Evolutionary conservation across 1,284 basidiomycete species (phyloP), one percentile per base, ranked within the genome.

Genomic region (Ceratobasidium sp.): DNA sequence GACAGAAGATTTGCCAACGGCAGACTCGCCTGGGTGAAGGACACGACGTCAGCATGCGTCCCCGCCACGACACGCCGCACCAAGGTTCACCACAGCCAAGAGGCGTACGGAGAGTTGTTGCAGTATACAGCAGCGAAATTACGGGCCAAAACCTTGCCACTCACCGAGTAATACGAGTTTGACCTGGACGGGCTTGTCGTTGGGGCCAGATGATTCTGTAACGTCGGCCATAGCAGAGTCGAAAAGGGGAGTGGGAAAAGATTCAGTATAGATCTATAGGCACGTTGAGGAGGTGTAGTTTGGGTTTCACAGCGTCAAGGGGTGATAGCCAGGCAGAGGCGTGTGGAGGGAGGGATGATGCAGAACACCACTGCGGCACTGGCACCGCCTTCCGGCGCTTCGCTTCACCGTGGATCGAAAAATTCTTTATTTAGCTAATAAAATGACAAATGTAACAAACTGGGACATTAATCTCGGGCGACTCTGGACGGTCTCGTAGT

Each of bases 1-100:
- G 72, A 99, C 91, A 30, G 96, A 98, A n/a, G 96, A 98, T 85
- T 99, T 99, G 76, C 97, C 97, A 71, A 99, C 97, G 72, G 97
- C 97, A 74, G 97, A 96, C 85, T 99, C 97, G 77, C 97, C 94
- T 97, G 79, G 48, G 48, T 46, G 74, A 53, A 32, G 45, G 23
- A 67, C 39, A 32, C 43, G 36, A 57, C 23, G 43, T 65, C 46
- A 72, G 55, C 60, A 36, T 70, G 57, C 6, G 52, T 48, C 57
- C 67, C 53, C 62, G 62, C 59, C 72, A 67, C 62, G 67, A 67
- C 48, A 48, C 48, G 28, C 10, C 26, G n/a, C 36, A 28, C 52
- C 43, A 41, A 74, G 46, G 58, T 45, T 30, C 28, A 36, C 26
- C 21, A 21, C 58, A n/a, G 41, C 16, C 58, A 28, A 30, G 5